Evolutionary conservation across 345 rosid species (phyloP).

Genomic region (Luvunga scandens): DNA sequence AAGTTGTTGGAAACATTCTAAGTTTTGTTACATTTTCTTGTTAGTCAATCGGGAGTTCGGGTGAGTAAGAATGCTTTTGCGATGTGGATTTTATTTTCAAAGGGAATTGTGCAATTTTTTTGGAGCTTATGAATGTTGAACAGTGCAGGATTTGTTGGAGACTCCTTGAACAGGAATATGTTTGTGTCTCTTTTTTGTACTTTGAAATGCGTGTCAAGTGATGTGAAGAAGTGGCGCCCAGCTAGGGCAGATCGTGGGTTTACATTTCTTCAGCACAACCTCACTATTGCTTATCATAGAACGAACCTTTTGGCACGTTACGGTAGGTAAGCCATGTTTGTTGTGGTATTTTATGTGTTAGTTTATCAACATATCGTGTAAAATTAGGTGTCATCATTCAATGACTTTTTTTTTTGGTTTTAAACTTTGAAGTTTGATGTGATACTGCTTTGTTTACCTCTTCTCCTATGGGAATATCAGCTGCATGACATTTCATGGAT

Average conservation of each 20-base stretch:
- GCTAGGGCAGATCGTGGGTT: slow-evolving; percentile 95
- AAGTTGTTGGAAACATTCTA: too few species aligned
- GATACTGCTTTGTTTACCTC: neutral
- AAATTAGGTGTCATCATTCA: neutral
- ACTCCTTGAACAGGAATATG: slow-evolving; percentile 95
- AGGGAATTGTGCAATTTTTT: neutral
- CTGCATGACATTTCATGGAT: neutral
- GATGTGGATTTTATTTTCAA: neutral
- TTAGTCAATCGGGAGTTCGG: neutral
- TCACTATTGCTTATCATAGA: slow-evolving; percentile 88
- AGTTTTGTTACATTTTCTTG: neutral
- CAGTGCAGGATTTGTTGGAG: slow-evolving; percentile 95
- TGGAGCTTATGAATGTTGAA: slow-evolving; percentile 32
- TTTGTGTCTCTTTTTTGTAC: slow-evolving; percentile 82
- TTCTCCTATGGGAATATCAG: neutral
- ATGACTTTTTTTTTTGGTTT: neutral
- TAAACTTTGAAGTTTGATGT: neutral
- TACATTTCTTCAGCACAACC: slow-evolving; percentile 69
- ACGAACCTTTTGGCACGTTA: slow-evolving; percentile 89
- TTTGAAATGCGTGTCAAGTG: slow-evolving; percentile 52
- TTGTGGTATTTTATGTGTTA: neutral
- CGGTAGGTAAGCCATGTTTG: slow-evolving; percentile 79
- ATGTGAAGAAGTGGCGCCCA: slow-evolving; percentile 91
- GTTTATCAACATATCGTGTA: neutral
- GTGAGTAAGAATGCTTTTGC: neutral